Percentiles rank a stretch among this genome's conserved stretches.
phyloP scores from a whole-genome alignment of 2,329 filamentous ascomycete species.

The Thelonectria olida region DNA sequence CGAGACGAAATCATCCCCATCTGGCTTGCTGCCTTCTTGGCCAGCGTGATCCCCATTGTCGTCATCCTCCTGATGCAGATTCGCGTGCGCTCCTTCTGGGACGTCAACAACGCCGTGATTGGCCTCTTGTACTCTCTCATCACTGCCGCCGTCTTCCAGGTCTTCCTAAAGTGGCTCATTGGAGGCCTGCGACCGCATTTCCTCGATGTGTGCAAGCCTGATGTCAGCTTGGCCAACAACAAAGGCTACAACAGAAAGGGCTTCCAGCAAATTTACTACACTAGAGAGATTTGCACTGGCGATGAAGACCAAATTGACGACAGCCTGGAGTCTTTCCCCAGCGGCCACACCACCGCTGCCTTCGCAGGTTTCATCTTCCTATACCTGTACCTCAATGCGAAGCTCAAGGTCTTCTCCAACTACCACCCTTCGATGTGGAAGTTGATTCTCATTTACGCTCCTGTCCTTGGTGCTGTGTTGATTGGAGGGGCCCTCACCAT shows the following conservation, averaged over 20 bases:
- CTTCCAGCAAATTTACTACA: conserved; percentile 71
- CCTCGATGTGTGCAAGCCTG: conserved; percentile 73
- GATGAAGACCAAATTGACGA: conserved; percentile 73
- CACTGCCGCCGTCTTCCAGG: conserved; percentile 77
- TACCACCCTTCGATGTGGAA: conserved; percentile 82
- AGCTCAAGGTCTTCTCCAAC: conserved; percentile 79
- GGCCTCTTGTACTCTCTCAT: conserved; percentile 77
- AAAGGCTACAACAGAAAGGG: conserved; percentile 59
- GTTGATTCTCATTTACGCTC: conserved; percentile 69
- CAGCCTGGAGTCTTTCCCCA: conserved; percentile 75
- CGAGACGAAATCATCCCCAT: conserved; percentile 77
- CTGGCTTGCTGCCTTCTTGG: conserved; percentile 74
- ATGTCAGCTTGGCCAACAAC: conserved; percentile 30
- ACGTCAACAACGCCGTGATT: conserved; percentile 75
- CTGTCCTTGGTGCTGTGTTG: conserved; percentile 72
- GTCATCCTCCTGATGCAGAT: conserved; percentile 74
- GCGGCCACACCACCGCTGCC: conserved; percentile 77
- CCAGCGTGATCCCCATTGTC: conserved; percentile 70
- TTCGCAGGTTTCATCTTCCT: conserved; percentile 78
- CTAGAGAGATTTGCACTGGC: conserved; percentile 75
- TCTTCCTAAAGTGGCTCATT: conserved; percentile 80
- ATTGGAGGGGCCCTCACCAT: conserved; percentile 77
- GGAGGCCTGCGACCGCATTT: conserved; percentile 79
- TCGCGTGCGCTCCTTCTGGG: conserved; percentile 74
- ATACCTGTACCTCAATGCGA: conserved; percentile 79